Conservation (phyloP, 805 yeast species). For the Cyberlindnera mrakii region DNA sequence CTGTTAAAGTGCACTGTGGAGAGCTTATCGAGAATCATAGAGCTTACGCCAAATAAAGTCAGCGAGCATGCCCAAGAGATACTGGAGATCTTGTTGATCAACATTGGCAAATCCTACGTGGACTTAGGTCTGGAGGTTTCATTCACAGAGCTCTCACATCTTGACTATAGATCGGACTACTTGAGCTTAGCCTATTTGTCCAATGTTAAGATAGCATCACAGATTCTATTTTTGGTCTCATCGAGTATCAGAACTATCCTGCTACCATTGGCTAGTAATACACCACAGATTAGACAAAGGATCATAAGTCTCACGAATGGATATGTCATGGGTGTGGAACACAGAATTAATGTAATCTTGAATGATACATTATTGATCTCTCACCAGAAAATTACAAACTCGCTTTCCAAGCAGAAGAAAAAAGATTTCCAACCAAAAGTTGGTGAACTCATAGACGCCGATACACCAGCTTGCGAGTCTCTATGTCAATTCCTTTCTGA, state of each 20-base stretch:
- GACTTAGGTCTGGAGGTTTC: constrained; percentile 72
- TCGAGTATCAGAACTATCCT: constrained; percentile 69
- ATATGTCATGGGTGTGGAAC: constrained; percentile 55
- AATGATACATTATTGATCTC: constrained; percentile 50
- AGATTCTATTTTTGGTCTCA: constrained; percentile 59
- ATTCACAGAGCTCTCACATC: constrained; percentile 39
- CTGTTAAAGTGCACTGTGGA: constrained; percentile 70
- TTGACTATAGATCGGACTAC: constrained; percentile 25
- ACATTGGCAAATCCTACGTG: constrained; percentile 68
- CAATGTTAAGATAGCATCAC: constrained; percentile 48
- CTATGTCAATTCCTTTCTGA: constrained; percentile 46
- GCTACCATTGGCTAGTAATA: constrained; percentile 63
- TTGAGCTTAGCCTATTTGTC: constrained; percentile 42
- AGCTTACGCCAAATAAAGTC: constrained; percentile 57
- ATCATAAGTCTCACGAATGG: constrained; percentile 58
- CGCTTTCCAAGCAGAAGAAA: constrained; percentile 62
- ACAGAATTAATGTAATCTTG: constrained; percentile 57
- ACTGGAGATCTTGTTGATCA: constrained; percentile 59
- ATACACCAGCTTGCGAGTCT: constrained; percentile 66
- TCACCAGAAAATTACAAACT: constrained; percentile 41
- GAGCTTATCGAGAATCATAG: constrained; percentile 69
- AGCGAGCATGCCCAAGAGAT: constrained; percentile 60
- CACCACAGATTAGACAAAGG: constrained; percentile 50
- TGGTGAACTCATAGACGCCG: constrained; percentile 40
- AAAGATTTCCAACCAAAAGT: constrained; percentile 56